These are phyloP conservation scores for Pseudoscleropodium purum DNA, from an alignment of 225 moss, liverwort and hornwort species.

Conservation along the genomic window DNA sequence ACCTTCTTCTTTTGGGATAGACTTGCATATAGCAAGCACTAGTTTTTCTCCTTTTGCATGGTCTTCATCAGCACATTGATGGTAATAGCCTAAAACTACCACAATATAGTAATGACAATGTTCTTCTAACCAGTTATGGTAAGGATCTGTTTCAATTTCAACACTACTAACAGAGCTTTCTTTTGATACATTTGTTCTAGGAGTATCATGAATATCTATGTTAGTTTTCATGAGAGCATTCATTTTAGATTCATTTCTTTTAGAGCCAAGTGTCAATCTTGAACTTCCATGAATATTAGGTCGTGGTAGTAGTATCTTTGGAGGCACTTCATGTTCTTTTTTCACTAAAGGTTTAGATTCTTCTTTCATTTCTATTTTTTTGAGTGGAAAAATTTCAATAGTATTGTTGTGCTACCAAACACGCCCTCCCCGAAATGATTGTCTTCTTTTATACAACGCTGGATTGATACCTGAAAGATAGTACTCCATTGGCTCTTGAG, in stretches of 20 bases:
- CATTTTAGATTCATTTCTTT: not conserved
- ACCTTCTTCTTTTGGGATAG: slow-evolving; percentile 10
- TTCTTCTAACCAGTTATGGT: slow-evolving; percentile 7
- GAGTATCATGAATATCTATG: slow-evolving; percentile 2
- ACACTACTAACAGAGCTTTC: not conserved
- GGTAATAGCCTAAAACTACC: slow-evolving; percentile 13
- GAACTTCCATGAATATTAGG: not conserved
- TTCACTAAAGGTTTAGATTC: not conserved
- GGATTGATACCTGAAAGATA: not conserved
- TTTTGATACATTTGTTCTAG: not conserved
- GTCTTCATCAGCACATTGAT: slow-evolving; percentile 1
- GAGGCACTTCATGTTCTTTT: not conserved
- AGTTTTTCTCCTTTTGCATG: slow-evolving; percentile 10
- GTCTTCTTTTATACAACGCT: not conserved
- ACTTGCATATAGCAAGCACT: slow-evolving; percentile 21
- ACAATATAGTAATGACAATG: slow-evolving; percentile 28
- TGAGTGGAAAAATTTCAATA: not conserved
- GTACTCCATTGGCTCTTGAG: not conserved
- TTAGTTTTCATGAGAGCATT: not conserved
- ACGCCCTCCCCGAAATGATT: not conserved
- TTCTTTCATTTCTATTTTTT: not conserved
- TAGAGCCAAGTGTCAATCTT: not conserved
- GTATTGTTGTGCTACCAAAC: slow-evolving; percentile 3
- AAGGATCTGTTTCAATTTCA: slow-evolving; percentile 15
- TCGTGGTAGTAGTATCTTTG: not conserved